Evolutionary conservation across 768 basidiomycete species (phyloP), one percentile per base, ranked within the genome.

Genomic region (Tylopilus vinaceipallidus): DNA sequence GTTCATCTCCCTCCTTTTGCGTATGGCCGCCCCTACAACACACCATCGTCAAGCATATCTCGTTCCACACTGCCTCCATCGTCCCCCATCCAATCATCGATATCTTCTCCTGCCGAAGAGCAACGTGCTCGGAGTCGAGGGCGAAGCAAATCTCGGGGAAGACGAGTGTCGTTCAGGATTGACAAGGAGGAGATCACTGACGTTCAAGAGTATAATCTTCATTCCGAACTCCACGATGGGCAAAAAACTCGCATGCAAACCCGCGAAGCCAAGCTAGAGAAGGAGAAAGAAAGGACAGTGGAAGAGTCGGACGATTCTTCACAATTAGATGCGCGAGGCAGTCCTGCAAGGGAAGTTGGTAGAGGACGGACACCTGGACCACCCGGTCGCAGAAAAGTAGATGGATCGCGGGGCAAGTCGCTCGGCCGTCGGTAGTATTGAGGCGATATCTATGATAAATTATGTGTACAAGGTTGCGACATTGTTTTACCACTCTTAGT

Each of bases 101-200:
- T 73, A 4, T 69, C 76, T 23, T 71, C 77, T 17, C 42, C 67
- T 39, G 53, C 61, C 14, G 62, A 55, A 45, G 63, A 56, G 37
- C 62, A 52, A 24, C 70, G 69, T 47, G 70, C 74, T 0, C 55
- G 75, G 23, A 53, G 52, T 53, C 77, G 77, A 22, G 64, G 69
- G 24, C 71, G 78, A 43, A 82, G 82, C 63, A 73, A 67, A 42
- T 80, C 82, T 17, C 65, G 76, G 26, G 82, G 78, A 9, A 73
- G 83, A 50, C 71, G 71, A 20, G 83, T 84, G 2, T 82, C 82
- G 11, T 86, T 86, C 60, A 70, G 65, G 50, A 55, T 80, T n/a
- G 66, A 66, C 26, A 64, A 59, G 20, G 67, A 67, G 36, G 60
- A 60, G 33, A 38, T 37, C 10, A 3, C 23, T 19, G 16, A 12